Percentiles rank a stretch among this genome's conserved stretches.
These are phyloP conservation scores for Ustilago hordei DNA, from an alignment of 1,284 basidiomycete genomes.

Conservation along the genomic window DNA sequence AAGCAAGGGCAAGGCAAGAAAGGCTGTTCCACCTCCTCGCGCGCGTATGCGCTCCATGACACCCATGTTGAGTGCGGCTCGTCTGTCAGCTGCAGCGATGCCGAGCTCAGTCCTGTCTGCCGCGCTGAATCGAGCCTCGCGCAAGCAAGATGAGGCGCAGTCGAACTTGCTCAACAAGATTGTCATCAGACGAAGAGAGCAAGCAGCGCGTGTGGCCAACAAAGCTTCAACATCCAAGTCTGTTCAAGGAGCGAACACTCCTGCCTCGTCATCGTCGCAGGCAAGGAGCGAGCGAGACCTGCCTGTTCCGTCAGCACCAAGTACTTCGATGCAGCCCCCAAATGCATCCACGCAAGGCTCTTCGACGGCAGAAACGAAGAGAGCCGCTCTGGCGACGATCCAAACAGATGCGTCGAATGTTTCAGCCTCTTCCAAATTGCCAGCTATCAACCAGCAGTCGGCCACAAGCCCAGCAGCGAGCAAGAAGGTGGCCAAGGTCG, in stretches of 20 bases:
- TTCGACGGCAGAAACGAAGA: not conserved
- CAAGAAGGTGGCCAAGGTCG: not conserved
- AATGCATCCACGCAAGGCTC: not conserved
- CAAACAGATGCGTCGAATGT: not conserved
- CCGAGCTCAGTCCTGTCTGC: slow-evolving; percentile 12
- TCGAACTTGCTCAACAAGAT: slow-evolving; percentile 18
- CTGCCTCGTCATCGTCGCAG: not conserved
- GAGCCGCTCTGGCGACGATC: not conserved
- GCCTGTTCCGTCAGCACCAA: not conserved
- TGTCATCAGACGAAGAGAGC: slow-evolving; percentile 27
- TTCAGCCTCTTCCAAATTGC: not conserved
- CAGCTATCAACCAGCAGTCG: not conserved
- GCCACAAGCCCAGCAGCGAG: not conserved
- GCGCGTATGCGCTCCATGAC: slow-evolving; percentile 27
- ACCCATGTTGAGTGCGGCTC: slow-evolving; percentile 26
- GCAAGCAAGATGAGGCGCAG: slow-evolving; percentile 25
- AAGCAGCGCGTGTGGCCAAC: slow-evolving; percentile 12
- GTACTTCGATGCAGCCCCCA: not conserved
- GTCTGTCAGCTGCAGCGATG: slow-evolving; percentile 31
- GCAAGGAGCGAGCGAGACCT: not conserved
- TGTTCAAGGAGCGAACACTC: not conserved
- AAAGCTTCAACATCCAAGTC: not conserved
- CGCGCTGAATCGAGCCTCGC: slow-evolving; percentile 2
- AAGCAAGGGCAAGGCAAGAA: slow-evolving; percentile 21
- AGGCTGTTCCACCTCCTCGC: slow-evolving; percentile 13